These are phyloP conservation scores for Yamadazyma pseudoaaseri DNA, from an alignment of 1,139 yeast species.

Conservation along the genomic window DNA sequence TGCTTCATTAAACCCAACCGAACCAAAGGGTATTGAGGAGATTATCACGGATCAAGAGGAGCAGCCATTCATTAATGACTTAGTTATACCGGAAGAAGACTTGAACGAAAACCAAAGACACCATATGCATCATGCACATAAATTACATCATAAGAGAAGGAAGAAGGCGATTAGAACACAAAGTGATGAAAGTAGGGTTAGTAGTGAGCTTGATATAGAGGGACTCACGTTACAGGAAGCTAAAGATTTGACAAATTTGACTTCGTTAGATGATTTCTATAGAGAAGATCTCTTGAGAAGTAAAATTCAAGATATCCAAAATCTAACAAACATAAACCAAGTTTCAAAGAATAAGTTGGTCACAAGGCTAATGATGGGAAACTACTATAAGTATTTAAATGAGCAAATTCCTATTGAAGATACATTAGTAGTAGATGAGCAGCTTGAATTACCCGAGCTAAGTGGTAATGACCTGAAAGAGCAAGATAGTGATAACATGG, in stretches of 20 bases:
- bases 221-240: conserved; percentile 39
- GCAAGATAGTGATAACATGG: conserved; percentile 17
- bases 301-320: conserved; percentile 57
- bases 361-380: conserved; percentile 77
- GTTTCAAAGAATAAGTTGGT: conserved; percentile 60
- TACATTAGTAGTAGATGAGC: conserved; percentile 10
- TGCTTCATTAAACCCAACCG: conserved; percentile 24
- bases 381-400: conserved; percentile 50
- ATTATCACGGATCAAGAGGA: conserved; percentile 48
- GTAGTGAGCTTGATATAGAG: conserved; percentile 38
- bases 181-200: conserved; percentile 8
- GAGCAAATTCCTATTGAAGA: conserved; percentile 21
- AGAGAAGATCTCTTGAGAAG: conserved; percentile 53
- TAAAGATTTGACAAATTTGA: conserved; percentile 35
- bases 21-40: conserved; percentile 56
- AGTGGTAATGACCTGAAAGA: too few species aligned
- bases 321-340: conserved; percentile 43
- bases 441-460: conserved; percentile 11
- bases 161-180: conserved; percentile 7
- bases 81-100: conserved; percentile 43
- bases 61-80: conserved; percentile 47
- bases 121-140: conserved; percentile 5
- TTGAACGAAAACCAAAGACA: conserved; percentile 6
- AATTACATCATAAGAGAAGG: conserved; percentile 9
- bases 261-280: conserved; percentile 46